phyloP scores from a whole-genome alignment of 2,329 filamentous ascomycete species.

The Volutella citrinella region DNA sequence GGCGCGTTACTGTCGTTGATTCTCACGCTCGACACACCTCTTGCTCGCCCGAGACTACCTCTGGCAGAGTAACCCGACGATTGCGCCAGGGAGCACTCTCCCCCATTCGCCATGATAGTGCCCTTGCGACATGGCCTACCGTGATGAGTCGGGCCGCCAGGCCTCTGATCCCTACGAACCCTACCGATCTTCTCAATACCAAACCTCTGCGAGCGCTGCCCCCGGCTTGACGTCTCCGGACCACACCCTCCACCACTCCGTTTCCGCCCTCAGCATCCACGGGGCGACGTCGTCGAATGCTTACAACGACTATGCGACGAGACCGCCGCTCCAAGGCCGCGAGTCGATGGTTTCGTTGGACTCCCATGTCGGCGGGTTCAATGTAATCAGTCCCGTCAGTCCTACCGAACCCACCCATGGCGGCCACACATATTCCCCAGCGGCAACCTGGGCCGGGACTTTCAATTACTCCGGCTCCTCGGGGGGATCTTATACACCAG shows the following conservation, averaged over 20 bases:
- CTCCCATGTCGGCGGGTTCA: conserved; percentile 29
- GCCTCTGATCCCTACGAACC: conserved; percentile 20
- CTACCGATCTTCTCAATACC: conserved; percentile 6
- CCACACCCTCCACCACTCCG: conserved; percentile 26
- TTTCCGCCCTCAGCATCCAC: conserved; percentile 35
- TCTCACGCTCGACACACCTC: no score
- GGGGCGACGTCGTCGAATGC: no score
- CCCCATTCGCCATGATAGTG: conserved; percentile 24
- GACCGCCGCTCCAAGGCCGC: conserved; percentile 29
- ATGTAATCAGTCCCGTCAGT: conserved; percentile 16
- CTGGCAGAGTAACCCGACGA: no score
- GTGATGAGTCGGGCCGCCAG: conserved; percentile 28
- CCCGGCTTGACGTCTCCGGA: no score
- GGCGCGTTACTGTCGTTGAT: no score
- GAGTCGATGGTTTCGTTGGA: conserved; percentile 40
- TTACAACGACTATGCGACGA: conserved; percentile 28
- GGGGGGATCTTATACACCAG: conserved; percentile 26
- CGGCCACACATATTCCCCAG: conserved; percentile 18
- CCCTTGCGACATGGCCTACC: conserved; percentile 26
- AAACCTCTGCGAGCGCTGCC: no score
- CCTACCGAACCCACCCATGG: conserved; percentile 14
- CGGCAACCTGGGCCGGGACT: conserved; percentile 24
- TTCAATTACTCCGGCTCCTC: conserved; percentile 25
- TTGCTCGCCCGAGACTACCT: no score
- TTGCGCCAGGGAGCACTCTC: no score